phyloP scores from a whole-genome alignment of 2,329 filamentous ascomycete genomes.

The Pseudogymnoascus sp. region DNA sequence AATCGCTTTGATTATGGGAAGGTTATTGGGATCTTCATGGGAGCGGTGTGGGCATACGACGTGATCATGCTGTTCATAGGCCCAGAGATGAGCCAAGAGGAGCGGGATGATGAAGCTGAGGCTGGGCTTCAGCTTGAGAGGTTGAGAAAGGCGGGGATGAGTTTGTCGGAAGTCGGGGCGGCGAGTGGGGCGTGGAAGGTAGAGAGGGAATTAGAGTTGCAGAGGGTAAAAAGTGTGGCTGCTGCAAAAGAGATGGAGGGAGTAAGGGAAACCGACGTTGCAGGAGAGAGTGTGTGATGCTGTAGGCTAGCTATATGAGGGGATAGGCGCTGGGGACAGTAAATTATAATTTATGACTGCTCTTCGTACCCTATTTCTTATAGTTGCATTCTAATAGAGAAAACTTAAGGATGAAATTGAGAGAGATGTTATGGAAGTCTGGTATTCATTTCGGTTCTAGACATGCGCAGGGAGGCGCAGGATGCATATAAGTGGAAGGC shows the following conservation, averaged over 20 bases:
- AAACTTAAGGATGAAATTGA: background rate
- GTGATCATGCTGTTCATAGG: conserved; percentile 42
- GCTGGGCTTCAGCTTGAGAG: background rate
- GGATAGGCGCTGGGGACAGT: conserved; percentile 28
- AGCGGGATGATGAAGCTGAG: background rate
- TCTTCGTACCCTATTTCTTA: background rate
- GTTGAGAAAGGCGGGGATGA: background rate
- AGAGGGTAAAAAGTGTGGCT: background rate
- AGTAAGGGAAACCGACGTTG: background rate
- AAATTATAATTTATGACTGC: background rate
- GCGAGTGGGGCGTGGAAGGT: background rate
- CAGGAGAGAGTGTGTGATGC: background rate
- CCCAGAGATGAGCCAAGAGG: conserved; percentile 31
- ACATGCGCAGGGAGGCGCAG: background rate
- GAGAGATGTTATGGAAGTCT: background rate
- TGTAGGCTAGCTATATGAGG: conserved; percentile 29
- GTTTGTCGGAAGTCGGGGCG: background rate
- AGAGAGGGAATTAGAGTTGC: background rate
- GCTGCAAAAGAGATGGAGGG: background rate
- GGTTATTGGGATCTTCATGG: conserved; percentile 86
- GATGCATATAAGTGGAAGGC: background rate
- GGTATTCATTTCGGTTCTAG: background rate
- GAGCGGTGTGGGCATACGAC: conserved; percentile 62
- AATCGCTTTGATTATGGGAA: conserved; percentile 66
- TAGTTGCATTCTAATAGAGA: background rate